Percentiles rank a stretch among this genome's conserved stretches.
Evolutionary conservation across 1,139 yeast species (phyloP).

Genomic region (Protomyces lactucae-debilis): DNA sequence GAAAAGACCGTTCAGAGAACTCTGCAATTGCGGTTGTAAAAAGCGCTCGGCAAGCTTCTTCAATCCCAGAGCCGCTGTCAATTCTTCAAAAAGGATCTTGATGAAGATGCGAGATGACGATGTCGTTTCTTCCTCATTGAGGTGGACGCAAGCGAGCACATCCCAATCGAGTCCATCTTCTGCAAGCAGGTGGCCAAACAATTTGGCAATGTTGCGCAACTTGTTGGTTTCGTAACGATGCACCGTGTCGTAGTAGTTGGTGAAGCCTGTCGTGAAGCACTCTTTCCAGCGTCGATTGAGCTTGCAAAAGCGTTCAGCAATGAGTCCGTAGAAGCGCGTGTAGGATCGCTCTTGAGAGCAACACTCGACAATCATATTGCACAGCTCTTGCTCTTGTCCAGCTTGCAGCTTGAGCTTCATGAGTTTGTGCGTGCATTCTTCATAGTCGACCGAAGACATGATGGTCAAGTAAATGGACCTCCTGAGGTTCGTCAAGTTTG

Average conservation of each 20-base stretch:
- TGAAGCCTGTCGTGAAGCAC: conserved; percentile 53
- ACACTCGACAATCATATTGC: conserved; percentile 73
- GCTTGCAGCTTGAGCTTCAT: conserved; percentile 43
- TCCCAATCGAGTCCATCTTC: conserved; percentile 67
- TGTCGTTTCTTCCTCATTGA: conserved; percentile 69
- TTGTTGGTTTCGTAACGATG: conserved; percentile 69
- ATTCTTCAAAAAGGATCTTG: conserved; percentile 73
- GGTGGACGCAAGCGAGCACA: conserved; percentile 47
- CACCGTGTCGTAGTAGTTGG: conserved; percentile 52
- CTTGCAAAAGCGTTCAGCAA: conserved; percentile 62
- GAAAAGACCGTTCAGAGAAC: conserved; percentile 40
- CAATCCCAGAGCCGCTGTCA: conserved; percentile 73
- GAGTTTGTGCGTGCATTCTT: conserved; percentile 87
- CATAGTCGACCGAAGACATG: conserved; percentile 90
- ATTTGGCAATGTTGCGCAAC: conserved; percentile 71
- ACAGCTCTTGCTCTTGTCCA: conserved; percentile 45
- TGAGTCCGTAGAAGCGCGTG: conserved; percentile 76
- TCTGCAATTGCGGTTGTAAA: conserved; percentile 44
- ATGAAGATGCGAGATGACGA: conserved; percentile 78
- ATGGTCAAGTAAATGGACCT: conserved; percentile 74
- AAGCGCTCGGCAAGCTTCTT: conserved; percentile 49
- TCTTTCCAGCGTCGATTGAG: conserved; percentile 53
- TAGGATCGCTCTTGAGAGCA: conserved; percentile 86
- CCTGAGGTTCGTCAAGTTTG: conserved; percentile 58
- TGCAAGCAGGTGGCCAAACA: conserved; percentile 82